Evolutionary conservation across 2,329 filamentous ascomycete species (phyloP).

Genomic region (Fusarium nematophilum): DNA sequence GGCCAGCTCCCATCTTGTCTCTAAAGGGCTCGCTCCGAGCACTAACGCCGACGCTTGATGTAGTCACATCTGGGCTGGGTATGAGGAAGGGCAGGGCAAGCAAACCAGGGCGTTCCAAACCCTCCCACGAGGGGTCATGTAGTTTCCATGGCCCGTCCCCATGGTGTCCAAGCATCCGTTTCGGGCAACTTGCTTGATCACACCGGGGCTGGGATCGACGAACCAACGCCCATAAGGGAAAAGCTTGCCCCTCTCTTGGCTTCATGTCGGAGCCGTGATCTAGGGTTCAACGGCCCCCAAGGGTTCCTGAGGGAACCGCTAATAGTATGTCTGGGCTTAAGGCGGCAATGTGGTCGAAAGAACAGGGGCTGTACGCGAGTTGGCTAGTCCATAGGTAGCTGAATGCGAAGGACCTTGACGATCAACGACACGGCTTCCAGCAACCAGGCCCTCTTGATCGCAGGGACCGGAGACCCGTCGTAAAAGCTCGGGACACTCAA

Average conservation of each 20-base stretch:
- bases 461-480: conserved; percentile 8
- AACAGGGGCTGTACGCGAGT: not conserved
- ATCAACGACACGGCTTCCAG: not conserved
- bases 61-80: conserved; percentile 4
- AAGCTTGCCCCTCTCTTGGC: conserved; percentile 30
- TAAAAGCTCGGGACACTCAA: conserved; percentile 19
- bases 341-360: conserved; percentile 11
- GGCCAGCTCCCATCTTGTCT: not conserved
- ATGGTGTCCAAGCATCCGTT: conserved; percentile 26
- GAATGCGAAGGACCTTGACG: not conserved
- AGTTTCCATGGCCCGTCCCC: conserved; percentile 12
- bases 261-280: conserved; percentile 16
- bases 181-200: conserved; percentile 36
- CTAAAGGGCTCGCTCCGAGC: conserved; percentile 15
- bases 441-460: not conserved
- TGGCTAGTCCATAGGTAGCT: not conserved
- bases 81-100: conserved; percentile 5
- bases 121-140: conserved; percentile 3
- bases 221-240: conserved; percentile 35
- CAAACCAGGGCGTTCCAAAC: not conserved
- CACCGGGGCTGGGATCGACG: conserved; percentile 32
- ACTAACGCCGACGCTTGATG: conserved; percentile 13
- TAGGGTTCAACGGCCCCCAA: conserved; percentile 27
- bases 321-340: conserved; percentile 24
- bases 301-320: conserved; percentile 25